Base-by-base conservation (phyloP, 352 stramenopile genomes). In the Globisporangium takayamanum region DNA sequence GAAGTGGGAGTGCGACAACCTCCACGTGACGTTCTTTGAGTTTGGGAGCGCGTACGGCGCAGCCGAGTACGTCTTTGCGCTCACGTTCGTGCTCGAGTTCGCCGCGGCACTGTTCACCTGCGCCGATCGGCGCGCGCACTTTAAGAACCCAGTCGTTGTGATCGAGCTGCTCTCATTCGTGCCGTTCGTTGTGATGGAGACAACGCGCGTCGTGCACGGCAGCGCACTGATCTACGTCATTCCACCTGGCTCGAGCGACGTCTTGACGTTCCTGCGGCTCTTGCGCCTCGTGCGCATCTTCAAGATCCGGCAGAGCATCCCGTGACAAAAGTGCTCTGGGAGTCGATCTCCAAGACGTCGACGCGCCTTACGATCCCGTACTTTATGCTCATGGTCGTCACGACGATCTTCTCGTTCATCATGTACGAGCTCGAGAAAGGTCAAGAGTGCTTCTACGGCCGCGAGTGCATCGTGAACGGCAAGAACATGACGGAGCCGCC, bases 301-400 rank as follows among this genome's bases (percentile, higher is more conserved):
- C 56, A 87, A 89, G 54, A 91, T 91, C 50, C 80, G 89, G 53
- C 76, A 88, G 53, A 80, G 76, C 57, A 91, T 91, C 45, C 80
- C 1, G 80, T 84, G n/a, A 89, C 80, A 1, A 80, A 88, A 55
- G 80, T 91, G 50, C 58, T 89, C 0, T 87, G 74, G 70, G 80
- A 91, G 36, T 87, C 80, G 7, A 91, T 91, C 63, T 86, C 78
- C n/a, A 91, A 91, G 64, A 91, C 80, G 16, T 91, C 78, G 7
- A 74, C 71, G 18, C 77, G 80, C 15, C 69, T 91, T 26, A 80
- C 78, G 20, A 89, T 91, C 63, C 80, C 80, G 39, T 89, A 90
- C 47, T 87, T 88, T 60, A 88, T 92, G 77, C 73, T 92, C 22
- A 80, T 82, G 51, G 68, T 92, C 22, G 74, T 88, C 30, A 79